Evolutionary conservation across 257 asterid species (phyloP).

Genomic region (Solanum microdontum): DNA sequence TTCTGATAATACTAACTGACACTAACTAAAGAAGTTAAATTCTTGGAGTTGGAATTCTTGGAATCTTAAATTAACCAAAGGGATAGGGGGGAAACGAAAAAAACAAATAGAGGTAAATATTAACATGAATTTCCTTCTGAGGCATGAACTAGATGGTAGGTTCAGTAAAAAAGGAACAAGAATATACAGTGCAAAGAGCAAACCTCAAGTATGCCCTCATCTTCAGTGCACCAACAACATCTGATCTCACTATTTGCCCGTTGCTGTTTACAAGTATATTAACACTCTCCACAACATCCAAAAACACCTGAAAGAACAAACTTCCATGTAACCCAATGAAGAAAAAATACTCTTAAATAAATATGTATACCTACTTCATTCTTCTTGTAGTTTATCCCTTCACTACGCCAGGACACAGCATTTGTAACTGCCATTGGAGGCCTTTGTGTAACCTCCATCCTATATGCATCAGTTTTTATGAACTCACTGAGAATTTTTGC

Average conservation of each 20-base stretch:
- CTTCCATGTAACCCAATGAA: slow-evolving; percentile 3
- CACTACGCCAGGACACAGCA: slow-evolving; percentile 99
- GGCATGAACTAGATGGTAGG: neutral
- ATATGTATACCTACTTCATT: slow-evolving; percentile 57
- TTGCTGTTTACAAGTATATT: slow-evolving; percentile 96
- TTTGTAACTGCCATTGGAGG: slow-evolving; percentile 99
- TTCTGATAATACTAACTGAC: neutral
- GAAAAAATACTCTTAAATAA: neutral
- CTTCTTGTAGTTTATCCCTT: slow-evolving; percentile 91
- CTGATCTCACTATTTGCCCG: slow-evolving; percentile 95
- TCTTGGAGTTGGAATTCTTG: neutral
- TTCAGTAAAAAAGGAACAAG: neutral
- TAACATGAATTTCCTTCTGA: neutral
- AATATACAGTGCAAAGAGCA: slow-evolving; percentile 10
- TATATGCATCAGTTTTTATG: slow-evolving; percentile 97
- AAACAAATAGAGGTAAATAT: neutral
- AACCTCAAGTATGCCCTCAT: slow-evolving; percentile 97
- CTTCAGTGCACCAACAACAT: slow-evolving; percentile 96
- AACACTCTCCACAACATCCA: slow-evolving; percentile 99
- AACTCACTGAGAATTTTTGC: slow-evolving; percentile 98
- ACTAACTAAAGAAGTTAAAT: neutral
- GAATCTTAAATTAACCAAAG: neutral
- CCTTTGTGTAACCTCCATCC: slow-evolving; percentile 97
- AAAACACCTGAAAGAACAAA: slow-evolving; percentile 67
- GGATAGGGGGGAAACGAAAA: neutral